Base-by-base conservation (phyloP, 192 early-diverging fungal species). In the Coemansia sp. region DNA sequence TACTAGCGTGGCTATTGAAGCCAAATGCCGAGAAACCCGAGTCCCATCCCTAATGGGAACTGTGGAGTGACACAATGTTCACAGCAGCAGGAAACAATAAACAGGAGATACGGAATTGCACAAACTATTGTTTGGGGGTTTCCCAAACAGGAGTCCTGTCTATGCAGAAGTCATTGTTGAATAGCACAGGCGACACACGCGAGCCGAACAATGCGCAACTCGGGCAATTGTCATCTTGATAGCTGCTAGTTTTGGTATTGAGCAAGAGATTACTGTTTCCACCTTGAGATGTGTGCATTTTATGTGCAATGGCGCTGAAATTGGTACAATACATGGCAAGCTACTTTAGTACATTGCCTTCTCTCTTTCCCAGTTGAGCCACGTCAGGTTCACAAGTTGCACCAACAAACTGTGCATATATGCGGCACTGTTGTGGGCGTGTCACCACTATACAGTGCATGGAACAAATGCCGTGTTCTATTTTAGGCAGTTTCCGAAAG, bases 11-110 rank as follows among this genome's bases (percentile, higher is more conserved):
- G 41, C 41, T n/a, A n/a, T n/a, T 45, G 41, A 45, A 45, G 9
- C 14, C 41, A 45, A 45, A 45, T 15, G 11, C 41, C 41, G 41
- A 53, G 51, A 23, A 53, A 53, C 51, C 53, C 53, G 53, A 32
- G 53, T 56, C 29, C 37, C 38, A 49, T 66, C 21, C 61, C 70
- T 62, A 65, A 65, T 72, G 60, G 54, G 70, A 59, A 61, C 23
- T 65, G 63, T 62, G 70, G 70, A 66, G 70, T 41, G 19, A 22
- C 14, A 47, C 57, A 59, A 67, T 27, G 29, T 15, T 5, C 24
- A 55, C 5, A 54, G 35, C 12, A 22, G 19, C 27, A 24, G 24
- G 29, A 25, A 12, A 25, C 27, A 55, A 55, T 9, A 19, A 21
- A 21, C 19, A 19, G 48, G 19, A 19, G 19, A 49, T 4, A 49